Conservation (phyloP, 2,329 filamentous ascomycete species). For the Ustilaginoidea virens region DNA sequence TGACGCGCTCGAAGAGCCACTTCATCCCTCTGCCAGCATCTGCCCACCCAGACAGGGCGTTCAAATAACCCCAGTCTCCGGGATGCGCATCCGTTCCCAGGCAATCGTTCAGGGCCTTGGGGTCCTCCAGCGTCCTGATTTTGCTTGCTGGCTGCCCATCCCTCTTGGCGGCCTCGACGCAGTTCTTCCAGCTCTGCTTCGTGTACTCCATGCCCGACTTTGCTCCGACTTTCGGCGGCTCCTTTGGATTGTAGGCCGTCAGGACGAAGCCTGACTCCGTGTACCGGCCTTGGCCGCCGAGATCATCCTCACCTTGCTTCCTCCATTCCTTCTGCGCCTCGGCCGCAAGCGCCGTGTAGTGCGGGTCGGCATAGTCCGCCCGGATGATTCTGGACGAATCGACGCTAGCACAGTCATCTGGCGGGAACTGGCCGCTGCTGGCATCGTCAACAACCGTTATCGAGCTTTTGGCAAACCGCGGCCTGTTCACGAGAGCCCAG, state of each 20-base stretch:
- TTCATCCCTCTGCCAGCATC: conserved; percentile 58
- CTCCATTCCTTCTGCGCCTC: conserved; percentile 58
- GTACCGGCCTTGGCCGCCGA: conserved; percentile 53
- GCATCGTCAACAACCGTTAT: conserved; percentile 45
- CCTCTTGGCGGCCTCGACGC: conserved; percentile 29
- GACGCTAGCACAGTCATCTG: conserved; percentile 42
- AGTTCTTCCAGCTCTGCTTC: conserved; percentile 44
- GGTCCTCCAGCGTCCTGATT: conserved; percentile 29
- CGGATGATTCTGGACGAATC: conserved; percentile 50
- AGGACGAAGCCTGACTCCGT: conserved; percentile 54
- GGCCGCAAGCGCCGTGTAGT: conserved; percentile 60
- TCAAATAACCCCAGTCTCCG: conserved; percentile 58
- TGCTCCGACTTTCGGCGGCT: conserved; percentile 12
- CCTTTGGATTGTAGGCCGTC: conserved; percentile 33
- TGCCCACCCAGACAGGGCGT: conserved; percentile 64
- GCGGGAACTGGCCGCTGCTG: conserved; percentile 39
- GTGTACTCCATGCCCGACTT: conserved; percentile 42
- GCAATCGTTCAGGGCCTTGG: conserved; percentile 25
- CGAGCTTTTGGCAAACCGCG: conserved; percentile 32
- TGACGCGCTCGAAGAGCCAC: conserved; percentile 41
- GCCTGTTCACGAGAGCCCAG: conserved; percentile 49
- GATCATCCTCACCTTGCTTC: conserved; percentile 34
- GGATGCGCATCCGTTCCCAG: conserved; percentile 33
- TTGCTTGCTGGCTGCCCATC: conserved; percentile 20
- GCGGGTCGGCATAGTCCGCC: conserved; percentile 65